Percentiles rank a stretch among this genome's conserved stretches.
These are phyloP conservation scores for Geranium rotundifolium DNA, from an alignment of 345 rosid genomes.

Conservation along the genomic window DNA sequence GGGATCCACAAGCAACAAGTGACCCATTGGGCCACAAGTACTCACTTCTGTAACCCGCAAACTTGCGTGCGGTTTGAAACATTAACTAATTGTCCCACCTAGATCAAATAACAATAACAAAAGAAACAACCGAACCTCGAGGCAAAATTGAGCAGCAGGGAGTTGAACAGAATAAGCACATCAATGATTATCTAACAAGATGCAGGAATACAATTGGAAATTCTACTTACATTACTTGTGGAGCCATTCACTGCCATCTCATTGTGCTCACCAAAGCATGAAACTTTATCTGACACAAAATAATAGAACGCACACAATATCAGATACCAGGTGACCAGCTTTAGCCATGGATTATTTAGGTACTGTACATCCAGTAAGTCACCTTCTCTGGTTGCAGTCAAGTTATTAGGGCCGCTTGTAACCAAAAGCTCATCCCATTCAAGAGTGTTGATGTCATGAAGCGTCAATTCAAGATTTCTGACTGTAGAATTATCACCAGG, in stretches of 20 bases:
- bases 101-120: too few relatives aligned
- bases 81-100: too few relatives aligned
- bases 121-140: too few relatives aligned
- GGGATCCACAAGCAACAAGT: too few relatives aligned
- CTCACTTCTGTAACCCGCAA: too few relatives aligned
- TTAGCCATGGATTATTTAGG: constrained; percentile 1
- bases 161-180: too few relatives aligned
- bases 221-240: constrained; percentile 37
- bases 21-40: too few relatives aligned
- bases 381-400: constrained; percentile 38
- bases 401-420: constrained; percentile 33
- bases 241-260: constrained; percentile 24
- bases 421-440: constrained; percentile 93
- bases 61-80: too few relatives aligned
- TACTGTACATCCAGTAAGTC: constrained; percentile 5
- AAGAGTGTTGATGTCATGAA: constrained; percentile 89
- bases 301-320: constrained; percentile 1
- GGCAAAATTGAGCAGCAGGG: too few relatives aligned
- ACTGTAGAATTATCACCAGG: constrained; percentile 31
- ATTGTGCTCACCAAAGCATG: constrained; percentile 29
- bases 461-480: constrained; percentile 49
- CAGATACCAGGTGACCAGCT: not conserved
- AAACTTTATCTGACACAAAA: constrained; percentile 36
- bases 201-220: not conserved
- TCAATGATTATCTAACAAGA: not conserved